These are phyloP conservation scores for Trichosporon coremiiforme DNA, from an alignment of 1,284 basidiomycete genomes.

Conservation along the genomic window DNA sequence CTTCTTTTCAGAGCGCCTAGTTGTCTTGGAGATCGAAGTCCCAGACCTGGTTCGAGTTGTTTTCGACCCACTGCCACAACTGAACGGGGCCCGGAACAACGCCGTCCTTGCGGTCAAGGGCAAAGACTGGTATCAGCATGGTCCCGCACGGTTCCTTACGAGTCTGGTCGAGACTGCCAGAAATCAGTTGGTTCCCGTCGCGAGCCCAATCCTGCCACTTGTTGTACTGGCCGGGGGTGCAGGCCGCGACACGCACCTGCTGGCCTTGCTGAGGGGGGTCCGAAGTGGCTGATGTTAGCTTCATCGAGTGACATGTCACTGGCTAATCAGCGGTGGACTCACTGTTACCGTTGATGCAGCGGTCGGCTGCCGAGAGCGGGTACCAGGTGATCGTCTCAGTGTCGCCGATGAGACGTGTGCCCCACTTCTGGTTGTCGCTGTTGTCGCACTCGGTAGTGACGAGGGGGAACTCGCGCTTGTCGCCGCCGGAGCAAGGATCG, in stretches of 20 bases:
- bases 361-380: neutral
- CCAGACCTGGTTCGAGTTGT: slow-evolving; percentile 16
- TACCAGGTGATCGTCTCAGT: slow-evolving; percentile 14
- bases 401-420: slow-evolving; percentile 1
- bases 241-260: neutral
- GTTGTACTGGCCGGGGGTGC: slow-evolving; percentile 7
- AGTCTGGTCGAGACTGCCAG: slow-evolving; percentile 4
- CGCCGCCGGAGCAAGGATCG: neutral
- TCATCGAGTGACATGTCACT: too few relatives aligned
- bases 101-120: slow-evolving; percentile 8
- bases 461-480: neutral
- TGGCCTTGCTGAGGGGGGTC: slow-evolving; percentile 8
- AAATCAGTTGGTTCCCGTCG: slow-evolving; percentile 8
- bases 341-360: slow-evolving; percentile 13
- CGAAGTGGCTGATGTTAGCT: neutral
- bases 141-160: neutral
- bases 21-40: slow-evolving; percentile 6
- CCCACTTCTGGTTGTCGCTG: neutral
- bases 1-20: neutral
- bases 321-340: neutral
- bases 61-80: slow-evolving; percentile 15
- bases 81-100: neutral
- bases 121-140: neutral
- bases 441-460: neutral
- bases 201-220: slow-evolving; percentile 14